phyloP scores from a whole-genome alignment of 305 asterid genomes.

The Fraxinus sp. region DNA sequence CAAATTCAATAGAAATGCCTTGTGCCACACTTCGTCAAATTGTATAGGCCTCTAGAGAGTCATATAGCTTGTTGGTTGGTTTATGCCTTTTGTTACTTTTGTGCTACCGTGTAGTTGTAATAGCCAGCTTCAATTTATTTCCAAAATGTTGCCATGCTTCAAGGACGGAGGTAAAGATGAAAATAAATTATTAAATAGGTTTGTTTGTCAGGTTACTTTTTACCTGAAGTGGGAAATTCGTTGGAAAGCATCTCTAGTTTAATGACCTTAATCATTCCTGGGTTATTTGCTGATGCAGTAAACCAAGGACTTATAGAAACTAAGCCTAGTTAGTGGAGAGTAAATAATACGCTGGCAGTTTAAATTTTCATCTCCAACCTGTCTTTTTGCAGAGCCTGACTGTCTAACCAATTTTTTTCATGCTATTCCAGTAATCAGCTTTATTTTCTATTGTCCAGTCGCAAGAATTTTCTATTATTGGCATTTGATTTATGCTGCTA shows the following conservation, averaged over 20 bases:
- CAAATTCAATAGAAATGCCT: neutral
- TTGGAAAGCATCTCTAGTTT: neutral
- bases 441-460: neutral
- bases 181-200: conserved; percentile 1
- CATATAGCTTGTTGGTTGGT: neutral
- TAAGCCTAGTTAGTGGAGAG: neutral
- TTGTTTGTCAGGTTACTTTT: neutral
- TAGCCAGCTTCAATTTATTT: neutral
- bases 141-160: neutral
- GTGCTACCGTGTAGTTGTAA: neutral
- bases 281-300: neutral
- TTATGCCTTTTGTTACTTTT: neutral
- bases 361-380: neutral
- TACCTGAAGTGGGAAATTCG: neutral
- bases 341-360: neutral
- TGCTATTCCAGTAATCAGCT: neutral
- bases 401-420: neutral
- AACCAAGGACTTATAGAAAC: neutral
- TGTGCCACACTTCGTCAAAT: neutral
- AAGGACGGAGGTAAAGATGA: neutral
- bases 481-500: conserved; percentile 5
- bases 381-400: neutral
- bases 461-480: neutral
- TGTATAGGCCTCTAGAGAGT: neutral
- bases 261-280: neutral